Evolutionary conservation across 495 filamentous ascomycete species (phyloP).

Genomic region (Cairneyella variabilis): DNA sequence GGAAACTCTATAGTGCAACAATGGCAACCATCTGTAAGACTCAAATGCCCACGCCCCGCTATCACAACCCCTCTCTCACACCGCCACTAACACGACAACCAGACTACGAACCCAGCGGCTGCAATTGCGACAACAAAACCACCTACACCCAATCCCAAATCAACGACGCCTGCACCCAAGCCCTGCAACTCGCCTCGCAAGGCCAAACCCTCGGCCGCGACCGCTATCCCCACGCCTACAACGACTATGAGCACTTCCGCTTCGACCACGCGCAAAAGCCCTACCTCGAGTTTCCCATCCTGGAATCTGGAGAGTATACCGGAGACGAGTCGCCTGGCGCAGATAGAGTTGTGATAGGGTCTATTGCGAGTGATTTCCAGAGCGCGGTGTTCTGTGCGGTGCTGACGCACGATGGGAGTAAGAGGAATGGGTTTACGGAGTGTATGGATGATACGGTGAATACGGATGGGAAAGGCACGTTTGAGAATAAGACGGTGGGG

Average conservation of each 20-base stretch:
- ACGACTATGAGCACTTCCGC: constrained; percentile 28
- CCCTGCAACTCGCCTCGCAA: constrained; percentile 20
- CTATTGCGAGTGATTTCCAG: constrained; percentile 22
- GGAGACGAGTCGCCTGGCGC: constrained; percentile 19
- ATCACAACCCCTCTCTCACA: background rate
- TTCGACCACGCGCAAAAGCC: constrained; percentile 26
- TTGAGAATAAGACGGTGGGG: background rate
- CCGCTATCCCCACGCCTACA: constrained; percentile 29
- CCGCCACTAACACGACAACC: background rate
- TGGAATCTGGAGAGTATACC: constrained; percentile 18
- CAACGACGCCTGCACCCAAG: constrained; percentile 21
- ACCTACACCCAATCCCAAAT: constrained; percentile 16
- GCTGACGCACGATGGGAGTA: constrained; percentile 13
- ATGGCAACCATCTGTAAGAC: constrained; percentile 10
- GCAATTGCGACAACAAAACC: constrained; percentile 22
- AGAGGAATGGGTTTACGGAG: background rate
- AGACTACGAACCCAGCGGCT: constrained; percentile 20
- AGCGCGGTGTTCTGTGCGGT: constrained; percentile 25
- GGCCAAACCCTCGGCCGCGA: constrained; percentile 23
- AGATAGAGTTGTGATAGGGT: constrained; percentile 28
- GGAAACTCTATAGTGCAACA: too few species aligned
- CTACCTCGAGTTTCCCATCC: constrained; percentile 30
- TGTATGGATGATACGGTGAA: background rate
- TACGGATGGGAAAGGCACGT: background rate
- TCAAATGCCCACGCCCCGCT: too few species aligned